These are phyloP conservation scores for Kazachstania viticola DNA, from an alignment of 805 yeast genomes.

Conservation along the genomic window DNA sequence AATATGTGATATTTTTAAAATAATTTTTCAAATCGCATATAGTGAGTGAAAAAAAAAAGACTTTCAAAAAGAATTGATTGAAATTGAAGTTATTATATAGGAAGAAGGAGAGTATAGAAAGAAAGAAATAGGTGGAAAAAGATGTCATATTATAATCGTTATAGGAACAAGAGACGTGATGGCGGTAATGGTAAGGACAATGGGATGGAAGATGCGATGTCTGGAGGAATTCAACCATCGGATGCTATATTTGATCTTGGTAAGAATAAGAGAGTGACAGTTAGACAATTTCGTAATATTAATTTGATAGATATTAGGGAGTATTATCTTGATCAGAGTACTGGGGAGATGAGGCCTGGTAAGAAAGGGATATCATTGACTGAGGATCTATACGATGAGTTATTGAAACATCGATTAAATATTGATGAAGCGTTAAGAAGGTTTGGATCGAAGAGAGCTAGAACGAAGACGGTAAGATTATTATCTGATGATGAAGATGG, in stretches of 20 bases:
- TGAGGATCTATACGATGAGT: conserved; percentile 28
- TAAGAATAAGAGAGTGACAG: conserved; percentile 57
- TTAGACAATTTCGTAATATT: conserved; percentile 56
- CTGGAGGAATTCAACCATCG: conserved; percentile 10
- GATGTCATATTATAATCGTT: conserved; percentile 24
- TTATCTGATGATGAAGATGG: conserved; percentile 23
- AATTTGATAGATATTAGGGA: conserved; percentile 77
- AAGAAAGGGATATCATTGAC: conserved; percentile 44
- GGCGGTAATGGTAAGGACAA: conserved; percentile 3
- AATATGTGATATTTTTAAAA: too few relatives aligned
- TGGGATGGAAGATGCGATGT: conserved; percentile 2
- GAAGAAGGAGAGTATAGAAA: not conserved
- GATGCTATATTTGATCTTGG: conserved; percentile 35
- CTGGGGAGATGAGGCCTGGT: conserved; percentile 65
- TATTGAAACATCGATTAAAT: conserved; percentile 25
- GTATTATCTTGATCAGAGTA: conserved; percentile 48
- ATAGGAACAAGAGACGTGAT: conserved; percentile 17
- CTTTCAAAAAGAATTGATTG: not conserved
- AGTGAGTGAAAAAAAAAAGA: not conserved
- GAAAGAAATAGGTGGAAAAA: too few relatives aligned
- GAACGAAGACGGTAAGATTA: conserved; percentile 21
- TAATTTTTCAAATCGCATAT: too few relatives aligned
- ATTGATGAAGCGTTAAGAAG: conserved; percentile 28
- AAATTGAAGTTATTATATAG: too few relatives aligned
- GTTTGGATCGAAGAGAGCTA: conserved; percentile 26